Base-by-base conservation (phyloP, 2,329 filamentous ascomycete genomes). In the Pezizomycotina sp. region DNA sequence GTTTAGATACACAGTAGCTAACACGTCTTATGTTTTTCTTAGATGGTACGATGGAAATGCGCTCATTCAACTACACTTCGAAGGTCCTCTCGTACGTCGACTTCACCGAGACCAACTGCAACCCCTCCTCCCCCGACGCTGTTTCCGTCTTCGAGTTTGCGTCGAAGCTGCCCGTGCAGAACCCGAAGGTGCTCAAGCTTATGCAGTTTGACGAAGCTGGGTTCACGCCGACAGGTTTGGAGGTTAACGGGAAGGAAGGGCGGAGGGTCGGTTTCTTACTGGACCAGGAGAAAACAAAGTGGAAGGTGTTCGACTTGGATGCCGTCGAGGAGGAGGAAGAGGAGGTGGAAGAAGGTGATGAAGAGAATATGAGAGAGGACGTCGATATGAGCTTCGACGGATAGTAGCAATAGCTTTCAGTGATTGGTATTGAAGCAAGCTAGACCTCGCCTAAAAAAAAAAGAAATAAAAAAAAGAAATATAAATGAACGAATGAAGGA, bases 281-380 rank as follows among this genome's bases (percentile, higher is more conserved):
- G 29, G 41, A 44, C 19, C 32, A 37, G 19, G 41, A 40, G 24
- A 25, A 32, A 24, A 23, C 37, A 22, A 35, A 34, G 24, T 44
- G 41, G 41, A 44, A 40, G 27, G 40, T 44, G 4, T 44, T 44
- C 13, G 41, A 44, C 28, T 25, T 44, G 16, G 41, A 37, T 5
- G 14, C 35, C 14, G 31, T 40, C 3, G 36, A 27, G 15, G 41
- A 33, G 12, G 41, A 43, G 32, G 8, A 12, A 24, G 34, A 37
- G 14, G 34, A 21, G 18, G 27, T 27, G 27, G 35, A 41, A 14
- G 18, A 20, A 5, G 25, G 24, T 12, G 38, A 32, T 6, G 32
- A 30, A 6, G 12, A 12, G 5, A 37, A 37, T 33, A 36, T 13
- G 33, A 42, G 10, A 32, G 35, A 36, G 18, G 34, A 42, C 16